Evolutionary conservation across 2,329 filamentous ascomycete genomes (phyloP).

Genomic region (Verticillium dahliae): DNA sequence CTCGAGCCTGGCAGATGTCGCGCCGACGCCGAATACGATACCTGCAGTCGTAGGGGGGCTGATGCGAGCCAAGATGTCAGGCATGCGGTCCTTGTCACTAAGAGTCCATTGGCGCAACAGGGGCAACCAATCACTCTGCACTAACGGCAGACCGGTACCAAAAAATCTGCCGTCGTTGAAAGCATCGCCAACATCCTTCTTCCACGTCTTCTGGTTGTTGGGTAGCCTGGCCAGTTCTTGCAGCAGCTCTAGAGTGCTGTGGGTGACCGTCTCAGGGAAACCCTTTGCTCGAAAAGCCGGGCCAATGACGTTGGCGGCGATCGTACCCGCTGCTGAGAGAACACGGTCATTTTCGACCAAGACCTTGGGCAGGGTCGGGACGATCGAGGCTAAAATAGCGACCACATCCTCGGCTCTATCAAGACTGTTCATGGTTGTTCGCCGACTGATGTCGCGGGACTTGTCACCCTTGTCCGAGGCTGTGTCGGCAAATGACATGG

Average conservation of each 20-base stretch:
- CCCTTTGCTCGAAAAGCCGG: conserved; percentile 76
- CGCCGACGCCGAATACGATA: conserved; percentile 97
- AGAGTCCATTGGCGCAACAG: conserved; percentile 79
- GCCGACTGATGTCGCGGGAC: conserved; percentile 25
- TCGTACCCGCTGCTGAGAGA: conserved; percentile 66
- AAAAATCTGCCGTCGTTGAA: conserved; percentile 91
- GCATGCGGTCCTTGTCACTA: conserved; percentile 80
- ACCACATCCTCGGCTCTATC: conserved; percentile 68
- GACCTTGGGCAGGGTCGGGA: conserved; percentile 75
- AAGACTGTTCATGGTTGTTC: conserved; percentile 24
- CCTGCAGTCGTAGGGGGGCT: conserved; percentile 84
- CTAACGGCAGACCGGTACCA: conserved; percentile 56
- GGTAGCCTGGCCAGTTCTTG: conserved; percentile 71
- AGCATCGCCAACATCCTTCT: conserved; percentile 83
- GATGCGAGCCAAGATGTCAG: conserved; percentile 73
- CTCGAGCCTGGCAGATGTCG: conserved; percentile 87
- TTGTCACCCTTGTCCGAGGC: conserved; percentile 31
- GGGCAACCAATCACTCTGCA: conserved; percentile 72
- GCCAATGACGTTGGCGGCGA: conserved; percentile 76
- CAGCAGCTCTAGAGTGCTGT: conserved; percentile 64
- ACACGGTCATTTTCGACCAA: conserved; percentile 83
- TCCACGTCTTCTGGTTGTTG: conserved; percentile 83
- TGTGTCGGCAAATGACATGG: conserved; percentile 61
- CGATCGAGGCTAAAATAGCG: conserved; percentile 68
- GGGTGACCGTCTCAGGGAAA: conserved; percentile 80